phyloP scores from a whole-genome alignment of 768 basidiomycete genomes.

The Lactifluus subvellereus region DNA sequence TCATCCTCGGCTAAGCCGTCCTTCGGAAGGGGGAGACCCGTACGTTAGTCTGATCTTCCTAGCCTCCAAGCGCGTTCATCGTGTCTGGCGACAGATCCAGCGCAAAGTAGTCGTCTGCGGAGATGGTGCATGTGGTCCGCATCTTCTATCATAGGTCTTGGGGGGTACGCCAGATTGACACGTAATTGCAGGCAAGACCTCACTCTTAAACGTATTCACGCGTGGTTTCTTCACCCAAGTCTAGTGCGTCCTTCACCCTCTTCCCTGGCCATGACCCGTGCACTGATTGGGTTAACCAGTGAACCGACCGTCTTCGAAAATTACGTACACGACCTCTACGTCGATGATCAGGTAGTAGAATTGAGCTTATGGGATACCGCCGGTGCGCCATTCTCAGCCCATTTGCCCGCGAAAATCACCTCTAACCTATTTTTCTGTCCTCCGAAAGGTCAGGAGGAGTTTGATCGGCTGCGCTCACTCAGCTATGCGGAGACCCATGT shows the following conservation, averaged over 20 bases:
- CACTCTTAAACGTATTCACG: constrained; percentile 82
- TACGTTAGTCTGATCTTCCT: background rate
- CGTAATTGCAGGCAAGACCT: constrained; percentile 59
- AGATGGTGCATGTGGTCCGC: constrained; percentile 88
- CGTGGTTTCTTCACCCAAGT: constrained; percentile 92
- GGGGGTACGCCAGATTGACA: constrained; percentile 13
- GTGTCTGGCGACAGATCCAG: constrained; percentile 35
- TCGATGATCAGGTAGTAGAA: constrained; percentile 86
- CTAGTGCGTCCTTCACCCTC: constrained; percentile 54
- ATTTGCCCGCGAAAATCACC: background rate
- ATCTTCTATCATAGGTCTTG: background rate
- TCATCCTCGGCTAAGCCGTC: constrained; percentile 15
- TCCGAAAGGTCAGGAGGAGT: constrained; percentile 83
- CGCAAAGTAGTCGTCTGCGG: constrained; percentile 86
- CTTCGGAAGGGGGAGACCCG: constrained; percentile 16
- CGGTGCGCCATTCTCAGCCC: constrained; percentile 44
- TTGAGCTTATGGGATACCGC: constrained; percentile 97
- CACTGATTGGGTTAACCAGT: constrained; percentile 34
- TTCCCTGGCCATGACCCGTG: background rate
- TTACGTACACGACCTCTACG: constrained; percentile 83
- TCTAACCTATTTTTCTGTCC: constrained; percentile 26
- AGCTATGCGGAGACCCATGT: constrained; percentile 97
- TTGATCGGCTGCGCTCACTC: constrained; percentile 88
- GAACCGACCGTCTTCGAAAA: constrained; percentile 97
- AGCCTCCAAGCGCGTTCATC: background rate